phyloP scores from a whole-genome alignment of 2,329 filamentous ascomycete species.

The Penicillium hordei region DNA sequence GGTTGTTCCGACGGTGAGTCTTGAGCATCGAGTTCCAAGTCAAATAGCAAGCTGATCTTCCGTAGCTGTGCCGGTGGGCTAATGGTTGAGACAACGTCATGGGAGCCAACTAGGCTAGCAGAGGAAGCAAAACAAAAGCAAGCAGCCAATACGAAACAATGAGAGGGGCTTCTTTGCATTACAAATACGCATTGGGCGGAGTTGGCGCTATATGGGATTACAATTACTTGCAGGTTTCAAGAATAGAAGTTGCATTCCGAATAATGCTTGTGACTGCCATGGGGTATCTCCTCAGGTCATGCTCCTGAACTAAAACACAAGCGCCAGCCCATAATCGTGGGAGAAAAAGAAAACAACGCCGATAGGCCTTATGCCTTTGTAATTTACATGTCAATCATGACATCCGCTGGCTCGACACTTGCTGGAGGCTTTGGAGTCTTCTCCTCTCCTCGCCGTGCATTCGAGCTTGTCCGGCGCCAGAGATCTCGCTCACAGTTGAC shows the following conservation, averaged over 20 bases:
- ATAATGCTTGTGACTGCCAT: constrained; percentile 21
- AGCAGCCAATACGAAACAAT: constrained; percentile 28
- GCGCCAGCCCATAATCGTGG: constrained; percentile 14
- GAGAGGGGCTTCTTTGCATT: constrained; percentile 7
- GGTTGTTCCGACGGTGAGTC: constrained; percentile 59
- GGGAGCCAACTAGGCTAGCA: constrained; percentile 48
- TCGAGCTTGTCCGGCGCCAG: constrained; percentile 52
- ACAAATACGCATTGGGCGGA: constrained; percentile 16
- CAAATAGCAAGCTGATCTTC: constrained; percentile 12
- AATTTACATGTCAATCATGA: constrained; percentile 24
- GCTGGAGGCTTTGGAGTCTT: constrained; percentile 30
- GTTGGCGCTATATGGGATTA: constrained; percentile 13
- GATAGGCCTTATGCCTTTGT: constrained; percentile 12
- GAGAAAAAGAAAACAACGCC: constrained; percentile 10
- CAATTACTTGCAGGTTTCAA: constrained; percentile 6
- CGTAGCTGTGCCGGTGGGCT: constrained; percentile 52
- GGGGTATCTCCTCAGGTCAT: constrained; percentile 37
- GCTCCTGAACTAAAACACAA: constrained; percentile 18
- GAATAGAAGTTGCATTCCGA: constrained; percentile 13
- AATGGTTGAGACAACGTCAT: constrained; percentile 62
- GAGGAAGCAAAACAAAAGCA: constrained; percentile 35
- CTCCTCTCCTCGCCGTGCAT: constrained; percentile 37
- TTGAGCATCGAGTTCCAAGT: neutral
- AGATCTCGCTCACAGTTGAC: constrained; percentile 63
- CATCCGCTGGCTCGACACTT: constrained; percentile 26